phyloP scores from a whole-genome alignment of 495 filamentous ascomycete genomes.

The Aspergillus biplanus region DNA sequence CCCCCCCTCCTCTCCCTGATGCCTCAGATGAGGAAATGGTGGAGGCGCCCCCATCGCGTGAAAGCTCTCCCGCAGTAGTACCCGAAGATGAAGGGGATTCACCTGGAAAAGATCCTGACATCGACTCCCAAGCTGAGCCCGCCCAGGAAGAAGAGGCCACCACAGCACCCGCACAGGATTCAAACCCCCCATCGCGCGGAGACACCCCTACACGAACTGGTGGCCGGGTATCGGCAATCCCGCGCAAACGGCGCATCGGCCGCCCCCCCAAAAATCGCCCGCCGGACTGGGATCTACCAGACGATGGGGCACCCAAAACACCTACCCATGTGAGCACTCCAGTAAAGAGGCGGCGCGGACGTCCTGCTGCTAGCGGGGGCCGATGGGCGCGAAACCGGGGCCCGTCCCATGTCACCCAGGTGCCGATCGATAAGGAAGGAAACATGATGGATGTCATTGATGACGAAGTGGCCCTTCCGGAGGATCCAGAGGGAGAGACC shows the following conservation, averaged over 20 bases:
- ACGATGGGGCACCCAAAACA: conserved; percentile 57
- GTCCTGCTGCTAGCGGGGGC: conserved; percentile 69
- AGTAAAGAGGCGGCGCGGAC: conserved; percentile 67
- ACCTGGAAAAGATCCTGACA: conserved; percentile 37
- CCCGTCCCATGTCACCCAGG: conserved; percentile 74
- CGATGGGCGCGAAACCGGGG: conserved; percentile 68
- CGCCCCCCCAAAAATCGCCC: conserved; percentile 84
- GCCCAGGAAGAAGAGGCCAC: conserved; percentile 37
- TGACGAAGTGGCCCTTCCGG: conserved; percentile 87
- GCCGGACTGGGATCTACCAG: conserved; percentile 70
- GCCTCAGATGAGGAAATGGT: conserved; percentile 54
- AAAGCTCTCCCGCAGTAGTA: conserved; percentile 37
- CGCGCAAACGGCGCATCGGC: conserved; percentile 79
- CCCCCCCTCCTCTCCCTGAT: conserved; percentile 47
- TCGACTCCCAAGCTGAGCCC: conserved; percentile 35
- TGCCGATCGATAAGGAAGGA: conserved; percentile 92
- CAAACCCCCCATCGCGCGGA: conserved; percentile 39
- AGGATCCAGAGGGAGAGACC: conserved; percentile 84
- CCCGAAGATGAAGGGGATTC: conserved; percentile 31
- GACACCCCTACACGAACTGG: conserved; percentile 36
- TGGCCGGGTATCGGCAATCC: conserved; percentile 54
- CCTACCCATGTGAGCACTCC: conserved; percentile 61
- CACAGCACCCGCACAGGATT: conserved; percentile 44
- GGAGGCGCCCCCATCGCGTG: conserved; percentile 44
- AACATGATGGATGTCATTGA: conserved; percentile 88